Evolutionary conservation across 768 basidiomycete species (phyloP).

Genomic region (Termitomyces sp.): DNA sequence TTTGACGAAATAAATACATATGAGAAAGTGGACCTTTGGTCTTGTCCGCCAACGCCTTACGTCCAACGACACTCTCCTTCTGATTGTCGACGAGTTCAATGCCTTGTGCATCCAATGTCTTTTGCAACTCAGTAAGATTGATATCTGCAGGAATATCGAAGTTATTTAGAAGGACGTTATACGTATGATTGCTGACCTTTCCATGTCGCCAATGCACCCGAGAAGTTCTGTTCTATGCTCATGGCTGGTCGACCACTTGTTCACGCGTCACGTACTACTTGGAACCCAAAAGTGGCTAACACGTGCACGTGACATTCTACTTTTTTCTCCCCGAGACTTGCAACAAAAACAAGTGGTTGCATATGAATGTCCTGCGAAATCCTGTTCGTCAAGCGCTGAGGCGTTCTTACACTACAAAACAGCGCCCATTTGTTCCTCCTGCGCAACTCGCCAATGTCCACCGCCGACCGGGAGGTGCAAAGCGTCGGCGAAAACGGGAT

Average conservation of each 20-base stretch:
- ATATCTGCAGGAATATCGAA: constrained; percentile 50
- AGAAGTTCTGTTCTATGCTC: constrained; percentile 74
- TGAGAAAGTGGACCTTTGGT: constrained; percentile 71
- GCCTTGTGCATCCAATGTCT: constrained; percentile 87
- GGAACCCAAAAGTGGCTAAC: constrained; percentile 1
- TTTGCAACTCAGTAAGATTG: constrained; percentile 86
- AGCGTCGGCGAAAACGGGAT: constrained; percentile 13
- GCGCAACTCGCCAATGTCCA: constrained; percentile 19
- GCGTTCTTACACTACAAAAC: constrained; percentile 18
- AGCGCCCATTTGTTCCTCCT: constrained; percentile 30
- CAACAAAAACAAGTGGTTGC: background rate
- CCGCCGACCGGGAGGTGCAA: constrained; percentile 5
- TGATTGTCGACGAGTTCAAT: constrained; percentile 97
- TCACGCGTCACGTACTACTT: constrained; percentile 6
- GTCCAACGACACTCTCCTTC: constrained; percentile 92
- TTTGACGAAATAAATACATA: background rate
- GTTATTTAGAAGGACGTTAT: background rate
- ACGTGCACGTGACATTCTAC: constrained; percentile 20
- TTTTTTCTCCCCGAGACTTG: constrained; percentile 7
- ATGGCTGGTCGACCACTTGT: constrained; percentile 6
- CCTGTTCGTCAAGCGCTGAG: constrained; percentile 16
- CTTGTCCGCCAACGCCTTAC: constrained; percentile 91
- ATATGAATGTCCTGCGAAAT: constrained; percentile 25
- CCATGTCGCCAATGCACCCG: constrained; percentile 90
- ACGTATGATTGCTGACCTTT: constrained; percentile 49